Base-by-base conservation (phyloP, 495 filamentous ascomycete species). In the Annulohypoxylon bovei region DNA sequence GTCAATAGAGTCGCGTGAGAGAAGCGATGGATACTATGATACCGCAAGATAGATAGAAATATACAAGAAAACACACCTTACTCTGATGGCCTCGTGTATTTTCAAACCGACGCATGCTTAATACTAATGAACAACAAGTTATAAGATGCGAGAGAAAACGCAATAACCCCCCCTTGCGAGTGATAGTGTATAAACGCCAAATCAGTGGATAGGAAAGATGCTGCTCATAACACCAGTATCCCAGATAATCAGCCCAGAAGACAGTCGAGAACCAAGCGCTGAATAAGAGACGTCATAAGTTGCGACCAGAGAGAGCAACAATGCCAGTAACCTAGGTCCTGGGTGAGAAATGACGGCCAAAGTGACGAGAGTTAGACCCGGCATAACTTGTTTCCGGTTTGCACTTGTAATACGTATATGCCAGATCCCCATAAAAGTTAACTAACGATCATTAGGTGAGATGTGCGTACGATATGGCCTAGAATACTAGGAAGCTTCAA, bases 371-470 rank as follows among this genome's bases (percentile, higher is more conserved):
- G 22, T 52, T 40, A 6, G 50, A n/a, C 18, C 35, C 25, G 22
- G 22, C 33, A 11, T 37, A 6, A 33, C 4, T 40, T 39, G 50
- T 40, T 14, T 18, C 27, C 14, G 9, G 37, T 6, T 58, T 12
- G 37, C 23, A 50, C 27, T 35, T 32, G 30, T 44, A 14, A 6
- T 23, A 58, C 44, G 25, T 12, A 40, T 60, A 32, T 57, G 40
- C n/a, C 47, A 42, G 16, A 42, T 64, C 47, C 47, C 44, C 37
- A 37, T 28, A 18, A 33, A 30, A 12, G 22, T 28, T 18, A 39
- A 54, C 69, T 63, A 35, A 28, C 18, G 35, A 65, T 56, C 9
- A 44, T 67, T 56, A 67, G 59, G 40, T 49, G 39, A 33, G 18
- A 32, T 68, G 35, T 47, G n/a, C 46, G 39, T 46, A 50, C 1